These are phyloP conservation scores for Tulasnella sp. DNA, from an alignment of 768 basidiomycete genomes.

Conservation along the genomic window DNA sequence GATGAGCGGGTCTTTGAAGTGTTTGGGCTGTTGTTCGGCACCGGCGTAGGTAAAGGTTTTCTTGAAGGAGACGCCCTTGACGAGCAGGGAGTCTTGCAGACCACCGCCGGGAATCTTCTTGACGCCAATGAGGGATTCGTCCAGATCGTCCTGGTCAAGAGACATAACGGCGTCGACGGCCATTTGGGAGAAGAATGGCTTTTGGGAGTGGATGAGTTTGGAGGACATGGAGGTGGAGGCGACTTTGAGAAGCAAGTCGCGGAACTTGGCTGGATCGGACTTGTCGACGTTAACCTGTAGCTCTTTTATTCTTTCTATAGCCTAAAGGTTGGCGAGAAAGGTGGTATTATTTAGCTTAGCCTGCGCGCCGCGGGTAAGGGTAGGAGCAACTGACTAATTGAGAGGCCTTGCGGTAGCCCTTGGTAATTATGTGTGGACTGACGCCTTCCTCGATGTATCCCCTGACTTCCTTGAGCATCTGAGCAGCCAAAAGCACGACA, in stretches of 20 bases:
- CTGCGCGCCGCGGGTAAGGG: too few relatives aligned
- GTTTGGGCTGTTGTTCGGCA: slow-evolving; percentile 97
- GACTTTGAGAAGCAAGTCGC: slow-evolving; percentile 88
- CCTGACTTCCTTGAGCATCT: slow-evolving; percentile 86
- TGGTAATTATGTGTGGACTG: slow-evolving; percentile 96
- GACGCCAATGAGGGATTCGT: slow-evolving; percentile 92
- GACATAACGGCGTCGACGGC: slow-evolving; percentile 94
- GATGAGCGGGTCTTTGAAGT: slow-evolving; percentile 79
- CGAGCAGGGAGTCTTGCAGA: slow-evolving; percentile 88
- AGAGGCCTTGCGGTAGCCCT: slow-evolving; percentile 82
- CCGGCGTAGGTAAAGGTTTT: slow-evolving; percentile 99
- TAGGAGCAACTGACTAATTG: slow-evolving; percentile 64
- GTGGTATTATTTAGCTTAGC: background rate
- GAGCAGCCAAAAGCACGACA: slow-evolving; percentile 89
- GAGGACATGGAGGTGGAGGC: slow-evolving; percentile 99
- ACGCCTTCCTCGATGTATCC: slow-evolving; percentile 94
- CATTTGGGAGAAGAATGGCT: slow-evolving; percentile 98
- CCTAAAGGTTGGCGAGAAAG: slow-evolving; percentile 40
- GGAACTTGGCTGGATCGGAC: slow-evolving; percentile 75
- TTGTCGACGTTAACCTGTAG: slow-evolving; percentile 88
- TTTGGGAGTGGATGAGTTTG: slow-evolving; percentile 96
- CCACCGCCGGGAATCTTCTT: slow-evolving; percentile 98
- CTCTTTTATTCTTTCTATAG: slow-evolving; percentile 76
- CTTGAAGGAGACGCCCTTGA: slow-evolving; percentile 93
- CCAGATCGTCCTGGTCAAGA: slow-evolving; percentile 86